Conservation (phyloP, 2,329 filamentous ascomycete species). For the Hypoxylon sp. region DNA sequence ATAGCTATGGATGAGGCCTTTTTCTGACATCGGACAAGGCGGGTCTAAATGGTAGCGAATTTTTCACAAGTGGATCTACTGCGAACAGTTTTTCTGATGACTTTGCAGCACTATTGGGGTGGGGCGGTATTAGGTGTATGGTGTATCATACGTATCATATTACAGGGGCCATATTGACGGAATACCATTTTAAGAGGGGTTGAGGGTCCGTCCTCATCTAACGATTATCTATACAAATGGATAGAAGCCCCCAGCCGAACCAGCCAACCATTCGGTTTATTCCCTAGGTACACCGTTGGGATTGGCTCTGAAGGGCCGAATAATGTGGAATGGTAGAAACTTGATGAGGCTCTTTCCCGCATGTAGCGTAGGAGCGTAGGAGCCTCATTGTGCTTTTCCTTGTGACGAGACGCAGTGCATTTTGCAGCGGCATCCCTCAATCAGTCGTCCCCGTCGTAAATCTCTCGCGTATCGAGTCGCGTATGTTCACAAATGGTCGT, state of each 20-base stretch:
- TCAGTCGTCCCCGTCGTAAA: slow-evolving; percentile 28
- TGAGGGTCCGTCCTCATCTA: slow-evolving; percentile 26
- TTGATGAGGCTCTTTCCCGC: slow-evolving; percentile 40
- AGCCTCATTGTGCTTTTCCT: not conserved
- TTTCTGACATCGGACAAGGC: slow-evolving; percentile 24
- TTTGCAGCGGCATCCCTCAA: slow-evolving; percentile 32
- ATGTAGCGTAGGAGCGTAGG: slow-evolving; percentile 20
- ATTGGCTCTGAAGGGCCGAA: slow-evolving; percentile 37
- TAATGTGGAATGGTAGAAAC: slow-evolving; percentile 29
- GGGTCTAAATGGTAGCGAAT: slow-evolving; percentile 24
- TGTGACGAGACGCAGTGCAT: slow-evolving; percentile 16
- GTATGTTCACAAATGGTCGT: slow-evolving; percentile 10
- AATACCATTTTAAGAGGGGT: slow-evolving; percentile 31
- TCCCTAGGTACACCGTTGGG: slow-evolving; percentile 14
- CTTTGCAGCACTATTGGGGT: not conserved
- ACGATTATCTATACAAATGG: slow-evolving; percentile 34
- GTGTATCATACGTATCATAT: slow-evolving; percentile 5
- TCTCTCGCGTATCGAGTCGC: slow-evolving; percentile 36
- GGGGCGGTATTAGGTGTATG: too few relatives aligned
- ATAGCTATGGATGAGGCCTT: slow-evolving; percentile 19
- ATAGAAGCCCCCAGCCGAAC: not conserved
- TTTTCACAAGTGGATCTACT: slow-evolving; percentile 29
- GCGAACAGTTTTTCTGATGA: not conserved
- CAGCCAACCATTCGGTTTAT: slow-evolving; percentile 3
- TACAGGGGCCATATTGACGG: slow-evolving; percentile 21